Evolutionary conservation across 345 rosid genomes (phyloP).

Genomic region (Gossypium herbaceum): DNA sequence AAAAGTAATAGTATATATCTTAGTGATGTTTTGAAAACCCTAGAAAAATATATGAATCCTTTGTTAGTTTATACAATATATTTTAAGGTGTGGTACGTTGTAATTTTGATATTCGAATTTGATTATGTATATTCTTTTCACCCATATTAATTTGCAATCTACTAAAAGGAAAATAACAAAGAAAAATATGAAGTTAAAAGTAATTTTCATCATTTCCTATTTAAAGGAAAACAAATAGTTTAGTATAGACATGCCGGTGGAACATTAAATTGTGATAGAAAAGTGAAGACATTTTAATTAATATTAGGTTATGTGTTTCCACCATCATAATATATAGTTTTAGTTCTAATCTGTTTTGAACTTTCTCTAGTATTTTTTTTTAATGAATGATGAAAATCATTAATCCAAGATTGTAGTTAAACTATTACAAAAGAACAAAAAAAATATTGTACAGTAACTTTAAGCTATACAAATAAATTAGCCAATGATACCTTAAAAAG

Average conservation of each 20-base stretch:
- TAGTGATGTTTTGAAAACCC: no score
- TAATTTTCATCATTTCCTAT: not conserved
- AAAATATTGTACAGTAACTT: no score
- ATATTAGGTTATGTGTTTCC: not conserved
- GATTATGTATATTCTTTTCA: not conserved
- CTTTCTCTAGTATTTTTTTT: not conserved
- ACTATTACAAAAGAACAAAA: no score
- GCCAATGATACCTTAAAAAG: no score
- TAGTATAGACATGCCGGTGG: not conserved
- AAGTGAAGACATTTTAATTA: not conserved
- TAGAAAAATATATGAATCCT: no score
- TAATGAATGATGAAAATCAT: no score
- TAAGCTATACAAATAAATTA: no score
- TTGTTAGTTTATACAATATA: no score
- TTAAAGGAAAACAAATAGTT: not conserved
- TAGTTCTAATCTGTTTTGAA: not conserved
- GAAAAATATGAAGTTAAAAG: not conserved
- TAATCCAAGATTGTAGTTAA: no score
- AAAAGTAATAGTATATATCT: no score
- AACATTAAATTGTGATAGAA: not conserved
- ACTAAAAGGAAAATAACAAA: not conserved
- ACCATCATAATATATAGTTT: not conserved
- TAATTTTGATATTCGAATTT: no score
- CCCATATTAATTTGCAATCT: not conserved
- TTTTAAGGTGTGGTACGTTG: no score